Base-by-base conservation (phyloP, 83 land plant species). In the Isoetes engelmannii region DNA sequence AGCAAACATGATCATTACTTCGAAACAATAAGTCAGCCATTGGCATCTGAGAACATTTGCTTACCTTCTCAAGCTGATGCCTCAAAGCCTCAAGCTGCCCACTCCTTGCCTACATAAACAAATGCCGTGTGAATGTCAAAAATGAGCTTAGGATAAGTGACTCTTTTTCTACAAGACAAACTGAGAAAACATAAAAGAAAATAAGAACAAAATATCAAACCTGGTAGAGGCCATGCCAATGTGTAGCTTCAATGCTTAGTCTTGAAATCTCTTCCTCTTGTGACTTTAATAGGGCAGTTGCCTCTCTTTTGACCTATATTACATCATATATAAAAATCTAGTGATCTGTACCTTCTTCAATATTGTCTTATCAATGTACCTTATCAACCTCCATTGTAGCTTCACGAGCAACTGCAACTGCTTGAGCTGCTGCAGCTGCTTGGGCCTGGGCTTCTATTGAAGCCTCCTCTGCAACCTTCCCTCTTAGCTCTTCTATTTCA, bases 311-410 rank as follows among this genome's bases (percentile, higher is more conserved):
- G 50, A 77, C 75, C 79, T 77, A 56, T 28, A 42, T n/a, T n/a
- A n/a, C n/a, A n/a, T n/a, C n/a, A n/a, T n/a, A n/a, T n/a, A n/a
- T n/a, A n/a, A n/a, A n/a, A n/a, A n/a, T n/a, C n/a, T n/a, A n/a
- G n/a, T n/a, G n/a, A n/a, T n/a, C n/a, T n/a, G n/a, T n/a, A 49
- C 10, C 10, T 12, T 49, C 7, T 12, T 12, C 53, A 49, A 49
- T 7, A 49, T 7, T 7, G 53, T 12, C 12, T 12, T 7, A 49
- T 7, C 57, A 59, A 9, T 59, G 6, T 18, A 77, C 79, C 79
- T 77, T 65, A 57, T 71, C 79, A 42, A 77, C 70, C 70, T 77
- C 74, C 79, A 77, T 77, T 20, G 79, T 77, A 4, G 79, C 79
- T 58, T 77, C 70, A 6, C 79, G 62, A 65, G 79, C 79, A 6